A percentile compares a stretch with the other conserved stretches of the same genome.
Evolutionary conservation across 768 basidiomycete species (phyloP).

Genomic region (Leccinum arenicola): DNA sequence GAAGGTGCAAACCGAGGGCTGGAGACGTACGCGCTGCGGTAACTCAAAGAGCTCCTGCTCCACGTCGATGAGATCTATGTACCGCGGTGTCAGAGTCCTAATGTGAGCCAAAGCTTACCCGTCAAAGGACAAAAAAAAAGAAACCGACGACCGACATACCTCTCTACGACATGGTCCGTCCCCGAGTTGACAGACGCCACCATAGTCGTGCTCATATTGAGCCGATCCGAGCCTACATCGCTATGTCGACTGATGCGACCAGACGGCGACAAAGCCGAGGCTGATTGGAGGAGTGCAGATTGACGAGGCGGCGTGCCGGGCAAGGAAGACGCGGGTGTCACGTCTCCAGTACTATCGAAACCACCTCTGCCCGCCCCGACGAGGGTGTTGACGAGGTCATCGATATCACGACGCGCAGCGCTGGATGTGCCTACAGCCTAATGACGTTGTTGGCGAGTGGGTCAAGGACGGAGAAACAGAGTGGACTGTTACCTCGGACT

Average conservation of each 20-base stretch:
- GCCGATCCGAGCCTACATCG: too few species aligned
- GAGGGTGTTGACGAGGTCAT: slow-evolving; percentile 63
- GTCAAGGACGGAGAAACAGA: background rate
- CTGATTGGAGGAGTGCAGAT: too few species aligned
- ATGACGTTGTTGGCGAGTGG: background rate
- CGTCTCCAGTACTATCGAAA: slow-evolving; percentile 53
- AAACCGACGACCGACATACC: too few species aligned
- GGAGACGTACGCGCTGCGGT: slow-evolving; percentile 67
- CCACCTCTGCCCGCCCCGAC: slow-evolving; percentile 47
- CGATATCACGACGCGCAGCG: slow-evolving; percentile 54
- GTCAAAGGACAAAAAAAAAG: too few species aligned
- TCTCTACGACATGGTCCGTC: too few species aligned
- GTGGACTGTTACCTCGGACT: slow-evolving; percentile 21
- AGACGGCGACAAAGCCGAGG: too few species aligned
- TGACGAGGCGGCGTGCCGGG: slow-evolving; percentile 66
- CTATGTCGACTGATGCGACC: too few species aligned
- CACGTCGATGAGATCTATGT: slow-evolving; percentile 78
- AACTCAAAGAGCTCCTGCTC: slow-evolving; percentile 90
- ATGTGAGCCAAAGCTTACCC: background rate
- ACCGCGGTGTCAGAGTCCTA: slow-evolving; percentile 63
- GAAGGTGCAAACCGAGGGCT: background rate
- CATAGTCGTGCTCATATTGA: too few species aligned
- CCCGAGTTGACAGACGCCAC: too few species aligned
- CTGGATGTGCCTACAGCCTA: slow-evolving; percentile 42
- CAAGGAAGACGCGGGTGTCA: slow-evolving; percentile 69